phyloP scores from a whole-genome alignment of 495 filamentous ascomycete genomes.

The Penicillium fimorum region DNA sequence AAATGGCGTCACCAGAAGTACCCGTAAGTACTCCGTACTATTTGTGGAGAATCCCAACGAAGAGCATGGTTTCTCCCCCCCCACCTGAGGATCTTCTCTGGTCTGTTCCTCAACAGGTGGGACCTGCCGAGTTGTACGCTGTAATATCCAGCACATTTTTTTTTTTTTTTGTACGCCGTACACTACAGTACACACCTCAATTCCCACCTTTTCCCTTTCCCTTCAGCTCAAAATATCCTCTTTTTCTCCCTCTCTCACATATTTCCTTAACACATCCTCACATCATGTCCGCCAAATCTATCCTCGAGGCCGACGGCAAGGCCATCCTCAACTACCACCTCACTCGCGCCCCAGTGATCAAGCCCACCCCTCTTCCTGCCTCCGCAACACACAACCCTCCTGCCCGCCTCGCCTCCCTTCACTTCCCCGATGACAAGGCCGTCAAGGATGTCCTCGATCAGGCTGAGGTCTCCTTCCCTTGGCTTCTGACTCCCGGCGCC shows the following conservation, averaged over 20 bases:
- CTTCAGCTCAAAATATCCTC: slow-evolving; percentile 16
- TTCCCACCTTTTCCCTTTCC: slow-evolving; percentile 13
- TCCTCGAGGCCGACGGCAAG: slow-evolving; percentile 99
- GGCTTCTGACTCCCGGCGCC: slow-evolving; percentile 75
- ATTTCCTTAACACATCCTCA: slow-evolving; percentile 26
- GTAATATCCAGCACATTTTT: slow-evolving; percentile 33
- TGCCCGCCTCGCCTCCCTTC: slow-evolving; percentile 82
- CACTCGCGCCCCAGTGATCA: slow-evolving; percentile 95
- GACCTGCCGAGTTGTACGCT: slow-evolving; percentile 34
- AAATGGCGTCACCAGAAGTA: not conserved
- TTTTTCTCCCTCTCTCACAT: slow-evolving; percentile 16
- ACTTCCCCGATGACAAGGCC: slow-evolving; percentile 86
- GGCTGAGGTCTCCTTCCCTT: slow-evolving; percentile 93
- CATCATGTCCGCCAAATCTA: slow-evolving; percentile 96
- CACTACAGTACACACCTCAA: slow-evolving; percentile 18
- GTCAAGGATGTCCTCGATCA: slow-evolving; percentile 86
- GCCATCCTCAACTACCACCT: slow-evolving; percentile 99
- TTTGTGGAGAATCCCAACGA: slow-evolving; percentile 12
- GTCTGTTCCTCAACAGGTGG: slow-evolving; percentile 26
- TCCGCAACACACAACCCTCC: slow-evolving; percentile 88
- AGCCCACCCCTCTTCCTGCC: slow-evolving; percentile 88
- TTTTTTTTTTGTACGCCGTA: slow-evolving; percentile 27
- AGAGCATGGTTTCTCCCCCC: not conserved
- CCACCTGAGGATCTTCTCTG: slow-evolving; percentile 3
- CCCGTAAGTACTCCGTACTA: not conserved